Evolutionary conservation across 1,284 basidiomycete species (phyloP).

Genomic region (Phellinidium pouzarii): DNA sequence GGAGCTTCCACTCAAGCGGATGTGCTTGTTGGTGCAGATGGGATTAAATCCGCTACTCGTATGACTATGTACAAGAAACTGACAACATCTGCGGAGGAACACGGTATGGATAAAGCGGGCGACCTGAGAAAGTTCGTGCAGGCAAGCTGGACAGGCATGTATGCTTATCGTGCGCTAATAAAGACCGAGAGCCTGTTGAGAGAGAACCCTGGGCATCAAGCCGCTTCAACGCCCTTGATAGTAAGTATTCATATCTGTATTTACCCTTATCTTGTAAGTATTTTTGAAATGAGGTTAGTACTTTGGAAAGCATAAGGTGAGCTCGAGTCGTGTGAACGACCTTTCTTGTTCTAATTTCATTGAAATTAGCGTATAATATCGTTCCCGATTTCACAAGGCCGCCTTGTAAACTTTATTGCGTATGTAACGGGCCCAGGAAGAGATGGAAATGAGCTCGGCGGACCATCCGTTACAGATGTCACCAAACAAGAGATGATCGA

Average conservation of each 20-base stretch:
- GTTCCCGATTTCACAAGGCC: slow-evolving; percentile 25
- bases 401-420: slow-evolving; percentile 23
- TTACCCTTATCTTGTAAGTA: too few relatives aligned
- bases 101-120: background rate
- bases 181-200: slow-evolving; percentile 28
- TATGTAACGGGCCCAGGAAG: slow-evolving; percentile 21
- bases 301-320: slow-evolving; percentile 38
- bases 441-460: slow-evolving; percentile 21
- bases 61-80: slow-evolving; percentile 29
- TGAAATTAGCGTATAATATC: slow-evolving; percentile 25
- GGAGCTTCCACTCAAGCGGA: slow-evolving; percentile 33
- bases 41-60: slow-evolving; percentile 35
- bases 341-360: too few relatives aligned
- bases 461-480: slow-evolving; percentile 23
- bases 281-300: slow-evolving; percentile 27
- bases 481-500: slow-evolving; percentile 21
- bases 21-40: slow-evolving; percentile 39
- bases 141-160: slow-evolving; percentile 38
- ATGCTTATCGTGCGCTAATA: slow-evolving; percentile 36
- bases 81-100: slow-evolving; percentile 19
- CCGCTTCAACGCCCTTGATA: slow-evolving; percentile 22
- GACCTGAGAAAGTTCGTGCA: slow-evolving; percentile 23
- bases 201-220: slow-evolving; percentile 30
- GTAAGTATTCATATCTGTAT: slow-evolving; percentile 11
- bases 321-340: slow-evolving; percentile 24